Conservation (phyloP, 805 yeast genomes). For the Lachancea lanzarotensis region DNA sequence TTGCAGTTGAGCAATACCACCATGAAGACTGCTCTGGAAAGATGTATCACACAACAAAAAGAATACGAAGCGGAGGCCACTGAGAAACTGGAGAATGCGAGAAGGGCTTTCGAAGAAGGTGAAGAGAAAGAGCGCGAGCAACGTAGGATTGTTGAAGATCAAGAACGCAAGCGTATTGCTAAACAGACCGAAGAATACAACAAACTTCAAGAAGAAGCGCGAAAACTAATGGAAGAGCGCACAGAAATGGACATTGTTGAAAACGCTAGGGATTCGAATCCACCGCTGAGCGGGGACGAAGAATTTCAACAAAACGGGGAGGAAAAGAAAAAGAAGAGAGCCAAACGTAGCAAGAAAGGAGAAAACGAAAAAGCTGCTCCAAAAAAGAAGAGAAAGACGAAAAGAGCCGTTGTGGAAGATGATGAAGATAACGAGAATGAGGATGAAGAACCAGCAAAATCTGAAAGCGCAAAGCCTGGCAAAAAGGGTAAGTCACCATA, state of each 20-base stretch:
- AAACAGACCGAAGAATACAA: constrained; percentile 46
- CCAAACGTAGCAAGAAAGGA: constrained; percentile 17
- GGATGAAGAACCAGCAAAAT: constrained; percentile 12
- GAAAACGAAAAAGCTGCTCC: constrained; percentile 22
- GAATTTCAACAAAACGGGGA: constrained; percentile 30
- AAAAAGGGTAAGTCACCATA: constrained; percentile 19
- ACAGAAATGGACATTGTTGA: constrained; percentile 37
- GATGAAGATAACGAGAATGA: constrained; percentile 34
- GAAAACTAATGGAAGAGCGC: constrained; percentile 52
- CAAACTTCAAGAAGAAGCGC: constrained; percentile 50
- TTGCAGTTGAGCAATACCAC: constrained; percentile 81
- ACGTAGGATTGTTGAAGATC: constrained; percentile 44
- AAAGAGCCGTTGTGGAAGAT: constrained; percentile 41
- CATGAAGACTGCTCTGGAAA: constrained; percentile 61
- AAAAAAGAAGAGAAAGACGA: constrained; percentile 32
- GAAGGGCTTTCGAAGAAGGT: constrained; percentile 56
- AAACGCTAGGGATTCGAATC: constrained; percentile 35
- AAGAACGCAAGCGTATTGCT: constrained; percentile 38
- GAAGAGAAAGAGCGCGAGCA: constrained; percentile 41
- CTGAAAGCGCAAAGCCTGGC: constrained; percentile 23
- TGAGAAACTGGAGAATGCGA: constrained; percentile 66
- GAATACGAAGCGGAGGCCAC: constrained; percentile 54
- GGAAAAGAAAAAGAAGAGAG: constrained; percentile 26
- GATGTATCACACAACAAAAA: constrained; percentile 64
- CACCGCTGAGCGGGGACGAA: constrained; percentile 31